Evolutionary conservation across 805 yeast genomes (phyloP), one percentile per base, ranked within the genome.

Genomic region (Spathaspora boniae): DNA sequence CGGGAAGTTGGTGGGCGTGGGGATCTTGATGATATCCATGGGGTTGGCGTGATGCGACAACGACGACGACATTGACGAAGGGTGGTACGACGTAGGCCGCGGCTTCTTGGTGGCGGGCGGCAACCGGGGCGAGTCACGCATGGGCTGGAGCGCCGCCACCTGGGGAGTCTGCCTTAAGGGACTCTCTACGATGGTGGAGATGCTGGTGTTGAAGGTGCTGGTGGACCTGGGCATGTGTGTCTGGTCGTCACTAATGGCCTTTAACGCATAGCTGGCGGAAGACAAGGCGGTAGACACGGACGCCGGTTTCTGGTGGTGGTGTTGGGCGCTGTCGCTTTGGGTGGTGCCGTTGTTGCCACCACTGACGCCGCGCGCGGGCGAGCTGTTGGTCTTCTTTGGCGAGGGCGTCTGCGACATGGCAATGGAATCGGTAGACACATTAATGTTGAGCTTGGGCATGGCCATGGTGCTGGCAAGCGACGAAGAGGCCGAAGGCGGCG

Each of bases 11-110:
- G 53, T 47, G 1, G 68, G 62, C 5, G 63, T 50, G 2, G 64
- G 63, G 24, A 57, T 51, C 38, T 58, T 63, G 38, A 61, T 49
- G 37, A 41, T 68, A 40, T 63, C 73, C 40, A 44, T 47, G 12
- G 48, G 48, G 12, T 58, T 44, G 11, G 44, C 34, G 20, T 34
- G 29, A 12, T 28, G 26, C 44, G 50, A 44, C 28, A 48, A 50
- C 2, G 46, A 41, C 3, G 67, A 56, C 4, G 65, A 44, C 61
- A 63, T 54, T 9, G 76, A 65, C 2, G 81, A 72, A 12, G 95
- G 94, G 52, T 85, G 89, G 51, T 82, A 85, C 7, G 93, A 83
- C 0, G 91, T 84, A 27, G 95, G 94, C 54, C 95, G 74, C 38
- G 87, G 89, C 50, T 76, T 80, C 54, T 77, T 73, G 32, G 51